Conservation (phyloP, 108 stramenopile genomes). For the Aureococcus anophagefferens region DNA sequence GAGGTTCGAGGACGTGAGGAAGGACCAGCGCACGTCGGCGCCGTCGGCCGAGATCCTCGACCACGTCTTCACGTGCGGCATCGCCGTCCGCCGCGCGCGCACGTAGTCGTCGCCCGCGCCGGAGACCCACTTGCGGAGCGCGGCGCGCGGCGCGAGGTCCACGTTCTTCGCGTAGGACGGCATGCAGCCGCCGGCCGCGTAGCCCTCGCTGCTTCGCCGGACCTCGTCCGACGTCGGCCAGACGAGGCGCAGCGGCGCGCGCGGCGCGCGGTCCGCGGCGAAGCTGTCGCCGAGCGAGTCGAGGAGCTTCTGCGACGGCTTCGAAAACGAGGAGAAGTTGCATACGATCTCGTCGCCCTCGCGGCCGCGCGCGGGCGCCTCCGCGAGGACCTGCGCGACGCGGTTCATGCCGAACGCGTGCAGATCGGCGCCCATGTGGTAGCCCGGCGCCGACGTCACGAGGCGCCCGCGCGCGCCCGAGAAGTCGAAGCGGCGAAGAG, state of each 20-base stretch:
- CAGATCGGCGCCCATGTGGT: conserved; percentile 18
- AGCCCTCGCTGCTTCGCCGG: conserved; percentile 45
- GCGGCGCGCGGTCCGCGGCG: too few species aligned
- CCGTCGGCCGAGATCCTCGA: not conserved
- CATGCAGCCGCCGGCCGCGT: conserved; percentile 50
- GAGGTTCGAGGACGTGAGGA: conserved; percentile 57
- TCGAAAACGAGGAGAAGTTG: not conserved
- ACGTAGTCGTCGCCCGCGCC: not conserved
- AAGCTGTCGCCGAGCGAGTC: too few species aligned
- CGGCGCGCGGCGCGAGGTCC: conserved; percentile 11
- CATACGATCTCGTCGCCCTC: not conserved
- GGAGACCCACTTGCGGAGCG: conserved; percentile 33
- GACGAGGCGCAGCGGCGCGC: conserved; percentile 12
- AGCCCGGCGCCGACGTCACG: conserved; percentile 62
- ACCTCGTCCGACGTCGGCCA: conserved; percentile 64
- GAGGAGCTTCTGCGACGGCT: too few species aligned
- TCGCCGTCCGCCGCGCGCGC: conserved; percentile 37
- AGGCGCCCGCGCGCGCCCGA: conserved; percentile 50
- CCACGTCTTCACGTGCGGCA: conserved; percentile 64
- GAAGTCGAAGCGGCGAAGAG: conserved; percentile 54
- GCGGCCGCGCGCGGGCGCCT: conserved; percentile 20
- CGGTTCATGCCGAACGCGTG: conserved; percentile 42
- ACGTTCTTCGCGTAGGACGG: conserved; percentile 50
- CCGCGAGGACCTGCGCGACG: conserved; percentile 33
- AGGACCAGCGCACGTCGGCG: conserved; percentile 46